These are phyloP conservation scores for Keithomyces neogunnii DNA, from an alignment of 2,329 filamentous ascomycete species.

Conservation along the genomic window DNA sequence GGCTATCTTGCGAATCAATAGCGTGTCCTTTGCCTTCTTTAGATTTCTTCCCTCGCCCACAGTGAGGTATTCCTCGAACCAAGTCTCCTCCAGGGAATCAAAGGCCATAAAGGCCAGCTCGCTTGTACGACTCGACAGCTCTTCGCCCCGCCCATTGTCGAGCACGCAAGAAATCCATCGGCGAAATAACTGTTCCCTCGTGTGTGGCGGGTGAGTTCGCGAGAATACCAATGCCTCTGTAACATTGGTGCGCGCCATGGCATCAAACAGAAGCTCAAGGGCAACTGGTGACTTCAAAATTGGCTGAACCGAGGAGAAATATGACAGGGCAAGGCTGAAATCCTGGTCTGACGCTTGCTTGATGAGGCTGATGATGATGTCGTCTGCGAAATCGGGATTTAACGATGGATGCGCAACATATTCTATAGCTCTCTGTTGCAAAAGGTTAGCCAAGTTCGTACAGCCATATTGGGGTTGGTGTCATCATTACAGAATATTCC, in stretches of 20 bases:
- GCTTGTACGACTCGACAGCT: conserved; percentile 46
- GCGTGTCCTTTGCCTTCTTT: conserved; percentile 60
- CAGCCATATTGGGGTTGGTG: background rate
- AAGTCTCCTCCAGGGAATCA: conserved; percentile 59
- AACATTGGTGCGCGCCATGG: conserved; percentile 58
- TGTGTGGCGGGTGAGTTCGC: conserved; percentile 52
- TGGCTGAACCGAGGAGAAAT: conserved; percentile 69
- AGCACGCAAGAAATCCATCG: conserved; percentile 54
- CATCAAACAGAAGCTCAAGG: conserved; percentile 59
- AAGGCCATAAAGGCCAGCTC: conserved; percentile 69
- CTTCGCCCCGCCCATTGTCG: conserved; percentile 26
- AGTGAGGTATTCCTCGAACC: conserved; percentile 63
- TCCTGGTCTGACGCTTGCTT: conserved; percentile 51
- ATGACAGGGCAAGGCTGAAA: conserved; percentile 61
- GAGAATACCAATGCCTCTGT: conserved; percentile 68
- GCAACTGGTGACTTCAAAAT: conserved; percentile 56
- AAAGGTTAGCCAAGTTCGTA: background rate
- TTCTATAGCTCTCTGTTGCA: conserved; percentile 55
- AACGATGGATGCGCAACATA: conserved; percentile 73
- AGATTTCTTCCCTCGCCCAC: conserved; percentile 56
- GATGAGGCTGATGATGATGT: conserved; percentile 65
- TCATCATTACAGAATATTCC: conserved; percentile 48
- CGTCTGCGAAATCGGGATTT: conserved; percentile 72
- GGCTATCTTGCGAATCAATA: conserved; percentile 65
- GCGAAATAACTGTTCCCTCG: conserved; percentile 58